Evolutionary conservation across 768 basidiomycete genomes (phyloP).

Genomic region (Suillus sp.): DNA sequence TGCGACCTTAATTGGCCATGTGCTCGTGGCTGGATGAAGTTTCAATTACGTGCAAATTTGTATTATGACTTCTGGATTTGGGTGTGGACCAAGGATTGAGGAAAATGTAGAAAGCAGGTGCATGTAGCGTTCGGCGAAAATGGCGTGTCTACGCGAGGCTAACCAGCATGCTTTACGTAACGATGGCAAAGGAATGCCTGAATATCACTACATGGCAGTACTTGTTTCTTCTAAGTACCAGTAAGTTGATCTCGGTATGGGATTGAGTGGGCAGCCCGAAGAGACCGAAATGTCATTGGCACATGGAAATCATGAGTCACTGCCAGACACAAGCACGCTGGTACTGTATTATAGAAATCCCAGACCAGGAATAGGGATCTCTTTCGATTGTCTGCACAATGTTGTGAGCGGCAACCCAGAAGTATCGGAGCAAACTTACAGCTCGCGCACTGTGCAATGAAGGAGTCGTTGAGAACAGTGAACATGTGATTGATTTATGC

Average conservation of each 20-base stretch:
- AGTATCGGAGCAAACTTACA: slow-evolving; percentile 42
- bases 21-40: not conserved
- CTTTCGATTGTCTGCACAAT: slow-evolving; percentile 27
- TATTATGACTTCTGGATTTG: not conserved
- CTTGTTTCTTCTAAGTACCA: not conserved
- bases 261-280: not conserved
- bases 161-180: not conserved
- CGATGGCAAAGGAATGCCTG: not conserved
- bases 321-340: not conserved
- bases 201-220: not conserved
- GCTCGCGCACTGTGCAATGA: slow-evolving; percentile 53
- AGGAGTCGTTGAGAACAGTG: slow-evolving; percentile 3
- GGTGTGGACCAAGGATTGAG: not conserved
- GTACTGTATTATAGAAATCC: slow-evolving; percentile 22
- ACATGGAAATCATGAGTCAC: not conserved
- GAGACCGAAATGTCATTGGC: not conserved
- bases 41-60: not conserved
- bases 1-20: not conserved
- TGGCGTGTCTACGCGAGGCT: not conserved
- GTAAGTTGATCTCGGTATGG: not conserved
- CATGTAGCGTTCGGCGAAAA: not conserved
- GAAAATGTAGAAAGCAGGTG: not conserved
- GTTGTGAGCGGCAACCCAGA: not conserved
- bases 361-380: slow-evolving; percentile 33
- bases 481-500: slow-evolving; percentile 28